Conservation (phyloP, 306 rosid species). For the Trifolium pratense region DNA sequence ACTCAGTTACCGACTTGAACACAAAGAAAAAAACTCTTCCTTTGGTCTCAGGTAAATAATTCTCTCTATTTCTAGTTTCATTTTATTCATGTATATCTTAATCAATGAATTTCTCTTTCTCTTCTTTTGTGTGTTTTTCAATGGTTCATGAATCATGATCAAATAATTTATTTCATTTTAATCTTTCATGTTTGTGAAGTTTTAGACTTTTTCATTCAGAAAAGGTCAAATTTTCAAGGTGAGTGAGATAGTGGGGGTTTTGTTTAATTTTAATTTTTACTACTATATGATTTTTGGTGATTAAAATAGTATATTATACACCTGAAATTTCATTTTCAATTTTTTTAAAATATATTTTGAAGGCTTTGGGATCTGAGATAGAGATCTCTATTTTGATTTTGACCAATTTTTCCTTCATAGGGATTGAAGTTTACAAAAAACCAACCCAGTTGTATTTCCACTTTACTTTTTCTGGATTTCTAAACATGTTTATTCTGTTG, state of each 20-base stretch:
- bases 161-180: neutral
- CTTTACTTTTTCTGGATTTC: slow-evolving; percentile 39
- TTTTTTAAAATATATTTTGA: neutral
- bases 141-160: neutral
- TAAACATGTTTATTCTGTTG: slow-evolving; percentile 45
- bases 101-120: neutral
- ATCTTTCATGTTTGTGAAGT: neutral
- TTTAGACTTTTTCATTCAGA: neutral
- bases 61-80: neutral
- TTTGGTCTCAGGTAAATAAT: neutral
- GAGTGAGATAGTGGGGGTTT: neutral
- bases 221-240: neutral
- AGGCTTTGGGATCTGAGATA: slow-evolving; percentile 62
- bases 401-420: slow-evolving; percentile 34
- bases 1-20: neutral
- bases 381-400: slow-evolving; percentile 59
- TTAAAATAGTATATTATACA: neutral
- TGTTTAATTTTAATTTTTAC: neutral
- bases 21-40: neutral
- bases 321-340: neutral
- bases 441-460: slow-evolving; percentile 42
- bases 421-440: slow-evolving; percentile 37
- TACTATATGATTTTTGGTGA: neutral
- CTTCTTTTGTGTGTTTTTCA: neutral
- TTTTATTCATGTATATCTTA: neutral